Conservation (phyloP, 306 rosid species). For the Malus fusca region DNA sequence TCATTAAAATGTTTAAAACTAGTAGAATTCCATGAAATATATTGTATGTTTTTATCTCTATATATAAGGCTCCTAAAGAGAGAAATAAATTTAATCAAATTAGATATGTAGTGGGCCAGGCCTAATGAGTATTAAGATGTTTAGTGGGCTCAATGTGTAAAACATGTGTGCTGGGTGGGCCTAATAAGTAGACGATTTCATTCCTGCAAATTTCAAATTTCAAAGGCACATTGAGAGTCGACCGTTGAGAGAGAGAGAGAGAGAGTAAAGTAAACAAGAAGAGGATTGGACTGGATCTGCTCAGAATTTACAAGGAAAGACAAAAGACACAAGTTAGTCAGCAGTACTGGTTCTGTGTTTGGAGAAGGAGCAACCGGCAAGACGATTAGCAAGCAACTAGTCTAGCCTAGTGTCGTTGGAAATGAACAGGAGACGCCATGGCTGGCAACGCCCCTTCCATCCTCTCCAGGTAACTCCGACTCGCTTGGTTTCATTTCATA, state of each 20-base stretch:
- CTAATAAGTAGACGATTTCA: too few relatives aligned
- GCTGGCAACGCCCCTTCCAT: conserved; percentile 91
- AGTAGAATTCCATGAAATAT: too few relatives aligned
- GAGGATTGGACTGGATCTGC: neutral
- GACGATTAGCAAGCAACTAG: neutral
- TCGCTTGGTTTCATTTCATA: neutral
- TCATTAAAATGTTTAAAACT: too few relatives aligned
- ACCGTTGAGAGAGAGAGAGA: neutral
- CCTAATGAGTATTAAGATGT: too few relatives aligned
- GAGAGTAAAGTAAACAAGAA: neutral
- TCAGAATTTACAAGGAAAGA: neutral
- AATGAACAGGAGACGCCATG: conserved; percentile 67
- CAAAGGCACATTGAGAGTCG: too few relatives aligned
- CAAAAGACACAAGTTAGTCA: neutral
- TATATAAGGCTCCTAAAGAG: too few relatives aligned
- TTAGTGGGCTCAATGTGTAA: too few relatives aligned
- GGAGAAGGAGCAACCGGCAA: neutral
- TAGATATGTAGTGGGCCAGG: too few relatives aligned
- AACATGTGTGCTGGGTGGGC: too few relatives aligned
- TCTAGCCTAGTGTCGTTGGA: neutral
- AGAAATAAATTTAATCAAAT: too few relatives aligned
- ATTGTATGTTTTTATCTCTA: too few relatives aligned
- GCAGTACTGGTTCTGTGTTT: neutral
- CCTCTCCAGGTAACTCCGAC: conserved; percentile 59
- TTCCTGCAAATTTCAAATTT: too few relatives aligned